phyloP scores from a whole-genome alignment of 306 rosid genomes.

The Cicer pinnatifidum region DNA sequence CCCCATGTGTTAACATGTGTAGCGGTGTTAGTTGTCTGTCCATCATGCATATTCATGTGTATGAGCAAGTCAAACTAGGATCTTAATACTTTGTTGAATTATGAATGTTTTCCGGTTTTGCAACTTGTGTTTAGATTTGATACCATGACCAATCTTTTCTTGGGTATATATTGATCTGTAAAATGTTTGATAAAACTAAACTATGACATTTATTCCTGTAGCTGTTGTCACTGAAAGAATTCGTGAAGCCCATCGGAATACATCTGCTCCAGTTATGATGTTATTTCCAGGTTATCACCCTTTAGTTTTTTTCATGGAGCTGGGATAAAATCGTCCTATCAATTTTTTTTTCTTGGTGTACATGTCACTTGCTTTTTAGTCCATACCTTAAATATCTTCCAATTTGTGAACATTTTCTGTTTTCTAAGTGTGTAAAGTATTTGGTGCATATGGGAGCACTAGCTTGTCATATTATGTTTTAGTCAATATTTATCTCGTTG shows the following conservation, averaged over 20 bases:
- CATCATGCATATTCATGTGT: neutral
- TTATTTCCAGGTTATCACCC: conserved; percentile 83
- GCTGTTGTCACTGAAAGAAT: conserved; percentile 84
- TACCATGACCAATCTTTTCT: conserved; percentile 16
- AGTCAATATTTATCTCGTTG: neutral
- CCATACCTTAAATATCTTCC: conserved; percentile 12
- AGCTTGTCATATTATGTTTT: neutral
- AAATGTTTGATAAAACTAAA: conserved; percentile 32
- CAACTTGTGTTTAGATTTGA: conserved; percentile 24
- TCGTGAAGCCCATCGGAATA: conserved; percentile 64
- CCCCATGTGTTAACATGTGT: conserved; percentile 7
- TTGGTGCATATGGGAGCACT: conserved; percentile 8
- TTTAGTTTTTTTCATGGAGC: conserved; percentile 2
- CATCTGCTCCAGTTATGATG: conserved; percentile 81
- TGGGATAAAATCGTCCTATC: conserved; percentile 5
- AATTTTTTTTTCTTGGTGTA: neutral
- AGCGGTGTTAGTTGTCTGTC: conserved; percentile 8
- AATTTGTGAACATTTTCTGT: conserved; percentile 11
- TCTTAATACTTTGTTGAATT: conserved; percentile 19
- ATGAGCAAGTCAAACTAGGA: conserved; percentile 23
- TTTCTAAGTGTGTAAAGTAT: conserved; percentile 18
- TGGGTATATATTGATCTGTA: conserved; percentile 1
- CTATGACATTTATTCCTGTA: conserved; percentile 48
- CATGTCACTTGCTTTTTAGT: conserved; percentile 21
- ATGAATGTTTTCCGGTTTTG: conserved; percentile 37